phyloP scores from a whole-genome alignment of 805 yeast genomes.

The Novakomyces olei region DNA sequence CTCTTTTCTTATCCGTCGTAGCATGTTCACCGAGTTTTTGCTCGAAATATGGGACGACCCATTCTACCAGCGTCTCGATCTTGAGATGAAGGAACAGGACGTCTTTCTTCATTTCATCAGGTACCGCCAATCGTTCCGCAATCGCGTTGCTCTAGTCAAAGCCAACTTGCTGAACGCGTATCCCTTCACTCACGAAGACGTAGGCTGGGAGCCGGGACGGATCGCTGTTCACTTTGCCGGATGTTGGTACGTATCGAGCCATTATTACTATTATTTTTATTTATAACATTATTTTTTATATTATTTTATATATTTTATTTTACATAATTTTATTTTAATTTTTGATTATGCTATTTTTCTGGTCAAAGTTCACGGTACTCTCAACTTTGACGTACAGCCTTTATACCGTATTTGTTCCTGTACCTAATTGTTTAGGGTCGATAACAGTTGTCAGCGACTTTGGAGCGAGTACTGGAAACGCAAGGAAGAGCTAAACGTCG shows the following conservation, averaged over 20 bases:
- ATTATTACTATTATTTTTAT: too few relatives aligned
- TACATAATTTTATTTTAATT: too few relatives aligned
- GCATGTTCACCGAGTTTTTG: conserved; percentile 48
- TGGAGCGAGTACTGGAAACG: conserved; percentile 2
- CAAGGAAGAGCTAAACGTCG: too few relatives aligned
- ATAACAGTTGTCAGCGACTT: neutral
- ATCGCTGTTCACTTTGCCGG: conserved; percentile 11
- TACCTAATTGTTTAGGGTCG: too few relatives aligned
- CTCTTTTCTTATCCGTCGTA: conserved; percentile 46
- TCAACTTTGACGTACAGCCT: too few relatives aligned
- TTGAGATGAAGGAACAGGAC: conserved; percentile 71
- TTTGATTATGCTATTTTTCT: too few relatives aligned
- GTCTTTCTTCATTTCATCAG: conserved; percentile 39
- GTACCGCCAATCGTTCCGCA: conserved; percentile 7
- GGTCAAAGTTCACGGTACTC: too few relatives aligned
- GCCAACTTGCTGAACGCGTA: conserved; percentile 10
- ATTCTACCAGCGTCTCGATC: conserved; percentile 59
- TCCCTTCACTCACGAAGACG: conserved; percentile 6
- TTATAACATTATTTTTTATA: too few relatives aligned
- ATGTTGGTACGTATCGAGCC: too few relatives aligned
- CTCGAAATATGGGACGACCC: conserved; percentile 79
- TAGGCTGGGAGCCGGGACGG: conserved; percentile 10
- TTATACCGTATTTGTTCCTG: too few relatives aligned
- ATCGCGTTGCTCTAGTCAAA: conserved; percentile 9
- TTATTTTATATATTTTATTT: too few relatives aligned